Conservation (phyloP, 768 basidiomycete species). For the Albatrellus ellisii region DNA sequence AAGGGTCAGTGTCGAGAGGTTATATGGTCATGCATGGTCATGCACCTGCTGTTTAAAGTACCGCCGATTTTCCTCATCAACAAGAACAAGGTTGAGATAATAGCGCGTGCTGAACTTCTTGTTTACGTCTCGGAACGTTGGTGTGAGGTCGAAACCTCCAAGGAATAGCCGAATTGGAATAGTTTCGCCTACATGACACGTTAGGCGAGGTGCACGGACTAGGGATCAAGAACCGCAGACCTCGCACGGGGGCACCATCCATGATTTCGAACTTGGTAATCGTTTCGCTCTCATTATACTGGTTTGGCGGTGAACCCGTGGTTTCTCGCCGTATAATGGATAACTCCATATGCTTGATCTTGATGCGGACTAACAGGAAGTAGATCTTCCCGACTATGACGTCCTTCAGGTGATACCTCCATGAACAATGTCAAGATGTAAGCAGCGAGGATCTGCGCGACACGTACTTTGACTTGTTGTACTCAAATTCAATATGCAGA, state of each 20-base stretch:
- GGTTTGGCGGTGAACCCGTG: constrained; percentile 94
- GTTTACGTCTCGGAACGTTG: constrained; percentile 98
- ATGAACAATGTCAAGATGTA: background rate
- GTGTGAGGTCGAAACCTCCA: constrained; percentile 95
- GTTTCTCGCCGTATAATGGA: constrained; percentile 97
- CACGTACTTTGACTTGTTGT: constrained; percentile 96
- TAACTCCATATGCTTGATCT: constrained; percentile 99
- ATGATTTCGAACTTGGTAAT: constrained; percentile 99
- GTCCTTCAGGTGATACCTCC: constrained; percentile 94
- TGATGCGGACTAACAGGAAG: constrained; percentile 96
- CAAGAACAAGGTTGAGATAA: constrained; percentile 93
- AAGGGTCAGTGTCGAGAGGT: background rate
- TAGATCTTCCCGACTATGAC: constrained; percentile 99
- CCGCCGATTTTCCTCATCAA: constrained; percentile 95
- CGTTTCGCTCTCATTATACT: constrained; percentile 97
- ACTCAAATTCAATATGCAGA: constrained; percentile 97
- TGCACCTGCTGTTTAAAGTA: constrained; percentile 93
- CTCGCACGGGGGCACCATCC: constrained; percentile 97
- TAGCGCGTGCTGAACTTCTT: constrained; percentile 98
- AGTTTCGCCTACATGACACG: constrained; percentile 63
- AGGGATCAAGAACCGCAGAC: constrained; percentile 24
- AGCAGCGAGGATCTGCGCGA: background rate
- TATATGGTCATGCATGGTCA: constrained; percentile 4
- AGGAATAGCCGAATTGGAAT: constrained; percentile 97
- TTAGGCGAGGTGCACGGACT: background rate